Percentiles rank a stretch among this genome's conserved stretches.
Evolutionary conservation across 768 basidiomycete species (phyloP).

Genomic region (Termitomyces sp.): DNA sequence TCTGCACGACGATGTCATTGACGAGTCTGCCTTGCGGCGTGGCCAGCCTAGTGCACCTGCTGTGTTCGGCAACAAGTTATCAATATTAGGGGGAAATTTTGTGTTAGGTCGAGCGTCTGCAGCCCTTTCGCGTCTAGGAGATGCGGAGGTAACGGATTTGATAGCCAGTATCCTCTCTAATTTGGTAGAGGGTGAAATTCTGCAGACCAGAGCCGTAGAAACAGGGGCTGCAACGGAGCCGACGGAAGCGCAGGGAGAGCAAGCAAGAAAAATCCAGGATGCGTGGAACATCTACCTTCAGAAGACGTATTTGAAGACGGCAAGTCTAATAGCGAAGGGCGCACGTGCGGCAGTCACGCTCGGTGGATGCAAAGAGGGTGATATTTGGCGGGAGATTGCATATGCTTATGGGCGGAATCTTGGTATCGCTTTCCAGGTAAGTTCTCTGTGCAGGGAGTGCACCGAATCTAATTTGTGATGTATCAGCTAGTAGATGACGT

Average conservation of each 20-base stretch:
- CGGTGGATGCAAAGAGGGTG: conserved; percentile 80
- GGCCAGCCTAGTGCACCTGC: conserved; percentile 75
- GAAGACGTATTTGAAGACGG: conserved; percentile 94
- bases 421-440: conserved; percentile 93
- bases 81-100: conserved; percentile 89
- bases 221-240: conserved; percentile 18
- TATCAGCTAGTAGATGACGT: conserved; percentile 90
- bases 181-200: conserved; percentile 89
- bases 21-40: conserved; percentile 73
- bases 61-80: conserved; percentile 82
- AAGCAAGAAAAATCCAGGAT: conserved; percentile 20
- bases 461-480: neutral
- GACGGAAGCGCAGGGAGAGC: conserved; percentile 19
- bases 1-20: conserved; percentile 95
- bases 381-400: conserved; percentile 90
- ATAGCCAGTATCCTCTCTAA: conserved; percentile 84
- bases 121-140: conserved; percentile 75
- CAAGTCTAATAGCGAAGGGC: conserved; percentile 89
- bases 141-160: conserved; percentile 82
- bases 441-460: conserved; percentile 11
- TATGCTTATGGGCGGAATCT: conserved; percentile 94
- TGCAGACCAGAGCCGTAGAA: conserved; percentile 67
- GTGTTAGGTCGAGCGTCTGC: conserved; percentile 81
- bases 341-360: conserved; percentile 83
- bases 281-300: conserved; percentile 83